These are phyloP conservation scores for Solanum clarkiae DNA, from an alignment of 257 asterid species.

Conservation along the genomic window DNA sequence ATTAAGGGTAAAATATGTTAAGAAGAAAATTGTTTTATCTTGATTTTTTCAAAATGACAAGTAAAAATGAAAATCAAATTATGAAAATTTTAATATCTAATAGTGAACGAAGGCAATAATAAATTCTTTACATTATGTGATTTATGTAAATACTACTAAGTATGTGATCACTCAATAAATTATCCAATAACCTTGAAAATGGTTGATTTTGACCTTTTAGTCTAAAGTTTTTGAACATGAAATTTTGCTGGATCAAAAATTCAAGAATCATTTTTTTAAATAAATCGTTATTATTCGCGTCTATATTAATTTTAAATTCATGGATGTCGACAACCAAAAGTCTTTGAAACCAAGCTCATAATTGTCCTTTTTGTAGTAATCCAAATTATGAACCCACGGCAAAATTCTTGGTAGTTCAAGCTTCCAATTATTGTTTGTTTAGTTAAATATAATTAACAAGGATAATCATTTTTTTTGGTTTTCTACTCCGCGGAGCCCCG, in stretches of 20 bases:
- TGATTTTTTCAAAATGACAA: no score
- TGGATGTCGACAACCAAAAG: background rate
- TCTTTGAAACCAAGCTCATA: background rate
- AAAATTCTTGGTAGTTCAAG: background rate
- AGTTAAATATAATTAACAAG: background rate
- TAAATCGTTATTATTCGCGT: background rate
- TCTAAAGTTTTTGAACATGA: no score
- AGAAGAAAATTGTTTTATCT: no score
- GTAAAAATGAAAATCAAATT: no score
- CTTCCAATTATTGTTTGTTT: background rate
- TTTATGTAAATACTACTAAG: no score
- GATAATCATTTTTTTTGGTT: background rate
- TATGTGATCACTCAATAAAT: background rate
- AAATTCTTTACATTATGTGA: no score
- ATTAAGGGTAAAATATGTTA: no score
- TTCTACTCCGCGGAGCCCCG: no score
- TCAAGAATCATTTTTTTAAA: no score
- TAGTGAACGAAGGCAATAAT: no score
- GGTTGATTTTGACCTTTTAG: background rate
- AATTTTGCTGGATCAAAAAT: no score
- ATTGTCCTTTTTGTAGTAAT: background rate
- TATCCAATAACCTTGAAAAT: background rate
- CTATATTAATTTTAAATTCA: background rate
- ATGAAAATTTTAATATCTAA: no score
- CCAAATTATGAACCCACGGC: background rate